Evolutionary conservation across 257 asterid genomes (phyloP).

Genomic region (Rubia yunnanensis): DNA sequence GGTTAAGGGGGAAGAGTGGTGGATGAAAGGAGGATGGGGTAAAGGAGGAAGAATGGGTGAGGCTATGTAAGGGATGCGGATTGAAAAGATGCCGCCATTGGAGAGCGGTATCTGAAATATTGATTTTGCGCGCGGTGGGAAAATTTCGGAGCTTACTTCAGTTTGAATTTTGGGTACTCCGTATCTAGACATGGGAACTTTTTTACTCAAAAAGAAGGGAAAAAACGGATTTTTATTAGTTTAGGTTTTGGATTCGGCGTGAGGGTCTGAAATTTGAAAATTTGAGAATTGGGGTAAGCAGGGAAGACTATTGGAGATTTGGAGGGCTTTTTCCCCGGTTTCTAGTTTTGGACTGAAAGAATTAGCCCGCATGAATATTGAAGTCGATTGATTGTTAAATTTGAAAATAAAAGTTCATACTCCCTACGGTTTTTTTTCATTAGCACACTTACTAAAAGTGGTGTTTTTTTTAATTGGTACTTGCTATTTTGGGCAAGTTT

Average conservation of each 20-base stretch:
- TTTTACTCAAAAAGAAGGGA: neutral
- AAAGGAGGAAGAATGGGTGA: neutral
- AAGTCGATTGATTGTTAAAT: no score
- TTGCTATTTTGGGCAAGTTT: no score
- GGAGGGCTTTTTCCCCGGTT: neutral
- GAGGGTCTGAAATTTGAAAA: neutral
- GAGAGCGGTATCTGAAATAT: neutral
- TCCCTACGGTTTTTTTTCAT: no score
- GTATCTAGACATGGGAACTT: neutral
- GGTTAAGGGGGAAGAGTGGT: neutral
- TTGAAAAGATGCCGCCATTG: neutral
- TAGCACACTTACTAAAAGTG: no score
- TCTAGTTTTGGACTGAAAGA: no score
- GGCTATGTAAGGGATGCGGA: neutral
- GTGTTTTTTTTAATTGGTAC: no score
- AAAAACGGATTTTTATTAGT: neutral
- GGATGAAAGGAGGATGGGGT: neutral
- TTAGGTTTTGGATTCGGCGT: neutral
- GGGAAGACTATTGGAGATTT: neutral
- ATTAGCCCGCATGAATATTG: no score
- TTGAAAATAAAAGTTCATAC: no score
- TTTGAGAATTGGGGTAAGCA: neutral
- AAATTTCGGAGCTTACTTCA: neutral
- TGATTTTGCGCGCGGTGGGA: neutral
- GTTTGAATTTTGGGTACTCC: neutral